Base-by-base conservation (phyloP, 371 early-diverging fungal genomes). In the Gilbertella persicaria region DNA sequence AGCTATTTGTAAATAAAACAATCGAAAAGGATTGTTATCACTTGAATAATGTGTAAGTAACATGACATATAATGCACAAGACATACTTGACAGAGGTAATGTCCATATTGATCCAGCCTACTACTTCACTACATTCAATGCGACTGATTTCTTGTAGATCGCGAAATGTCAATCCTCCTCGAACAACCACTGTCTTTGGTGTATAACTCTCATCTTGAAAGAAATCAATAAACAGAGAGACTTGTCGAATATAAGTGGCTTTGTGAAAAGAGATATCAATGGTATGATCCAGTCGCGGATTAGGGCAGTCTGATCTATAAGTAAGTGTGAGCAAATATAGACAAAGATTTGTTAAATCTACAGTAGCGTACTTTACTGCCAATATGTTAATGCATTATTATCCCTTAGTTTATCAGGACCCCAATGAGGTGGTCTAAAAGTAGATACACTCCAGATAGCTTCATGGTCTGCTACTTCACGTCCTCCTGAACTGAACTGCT, bases 191-290 rank as follows among this genome's bases (percentile, higher is more conserved):
- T 28, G 75, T 72, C 57, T 83, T 79, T 2, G 98, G 97, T 2
- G 95, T 94, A 69, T 98, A 98, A 53, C 89, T 90, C 55, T 97
- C 96, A 62, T 98, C 98, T 60, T 87, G 85, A 44, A 80, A 80
- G 50, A 65, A 83, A 58, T 93, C 92, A 35, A 92, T 68, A 60
- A 86, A 93, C 4, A 98, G 55, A 0, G 90, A 83, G 9, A 95
- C 66, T 64, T 86, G 77, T 67, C 60, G 64, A 20, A 78, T 63
- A 14, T 67, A 45, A 5, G 66, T 75, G 3, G 73, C 66, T 24
- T 67, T 65, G 36, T 55, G 55, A 48, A 78, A 71, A 2, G 47
- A 36, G 14, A 76, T 23, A 36, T 71, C 69, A 36, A 73, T 58
- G 2, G 71, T 67, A 56, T 70, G 69, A 28, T 71, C 48, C 29